Evolutionary conservation across 306 rosid genomes (phyloP).

Genomic region (Adenanthera pavonina): DNA sequence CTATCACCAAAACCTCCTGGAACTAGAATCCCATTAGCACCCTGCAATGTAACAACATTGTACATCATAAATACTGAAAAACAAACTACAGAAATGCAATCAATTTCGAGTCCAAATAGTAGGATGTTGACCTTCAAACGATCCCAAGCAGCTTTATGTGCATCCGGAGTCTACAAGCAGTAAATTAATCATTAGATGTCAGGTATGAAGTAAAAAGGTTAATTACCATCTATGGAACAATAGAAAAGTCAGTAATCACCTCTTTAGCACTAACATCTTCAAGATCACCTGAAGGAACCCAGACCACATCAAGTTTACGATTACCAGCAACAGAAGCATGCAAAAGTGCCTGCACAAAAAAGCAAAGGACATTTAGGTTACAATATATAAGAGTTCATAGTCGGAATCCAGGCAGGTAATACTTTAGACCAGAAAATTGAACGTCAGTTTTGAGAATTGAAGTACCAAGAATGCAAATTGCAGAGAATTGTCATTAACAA

Average conservation of each 20-base stretch:
- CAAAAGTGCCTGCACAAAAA: constrained; percentile 70
- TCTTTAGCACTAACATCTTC: constrained; percentile 62
- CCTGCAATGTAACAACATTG: constrained; percentile 59
- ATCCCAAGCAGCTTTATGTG: constrained; percentile 73
- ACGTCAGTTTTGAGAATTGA: not conserved
- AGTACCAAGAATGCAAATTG: constrained; percentile 9
- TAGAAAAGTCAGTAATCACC: constrained; percentile 51
- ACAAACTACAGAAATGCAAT: constrained; percentile 24
- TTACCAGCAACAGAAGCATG: constrained; percentile 77
- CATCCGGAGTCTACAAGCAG: constrained; percentile 65
- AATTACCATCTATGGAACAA: constrained; percentile 6
- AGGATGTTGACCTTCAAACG: constrained; percentile 69
- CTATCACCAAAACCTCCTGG: constrained; percentile 98
- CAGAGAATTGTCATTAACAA: constrained; percentile 21
- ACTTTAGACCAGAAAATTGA: constrained; percentile 10
- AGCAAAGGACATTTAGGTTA: constrained; percentile 36
- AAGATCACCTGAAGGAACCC: constrained; percentile 88
- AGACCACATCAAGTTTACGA: constrained; percentile 70
- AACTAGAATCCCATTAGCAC: constrained; percentile 84
- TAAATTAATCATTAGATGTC: constrained; percentile 35
- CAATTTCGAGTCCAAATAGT: constrained; percentile 13
- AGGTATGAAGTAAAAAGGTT: constrained; percentile 9
- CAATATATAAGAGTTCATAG: not conserved
- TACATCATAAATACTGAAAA: constrained; percentile 3
- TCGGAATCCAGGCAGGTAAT: not conserved